Evolutionary conservation across 768 basidiomycete species (phyloP), one percentile per base, ranked within the genome.

Genomic region (Lanmaoa pseudosensibilis): DNA sequence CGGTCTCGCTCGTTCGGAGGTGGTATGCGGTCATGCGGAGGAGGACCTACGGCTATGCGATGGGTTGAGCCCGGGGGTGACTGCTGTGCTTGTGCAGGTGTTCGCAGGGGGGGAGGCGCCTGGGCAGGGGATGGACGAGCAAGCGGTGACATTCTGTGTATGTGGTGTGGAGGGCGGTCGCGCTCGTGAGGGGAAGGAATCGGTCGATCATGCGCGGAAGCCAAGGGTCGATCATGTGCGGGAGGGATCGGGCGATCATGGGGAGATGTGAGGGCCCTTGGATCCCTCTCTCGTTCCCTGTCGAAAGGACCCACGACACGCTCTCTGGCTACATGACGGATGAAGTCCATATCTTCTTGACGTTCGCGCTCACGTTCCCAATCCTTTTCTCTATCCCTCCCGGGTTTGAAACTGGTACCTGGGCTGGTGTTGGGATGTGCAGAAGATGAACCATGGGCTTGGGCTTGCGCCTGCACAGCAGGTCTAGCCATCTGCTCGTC

Each of bases 331-430:
- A 41, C 37, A 12, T 63, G 65, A 34, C 67, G 70, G 2, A 61
- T 67, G 18, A 55, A 18, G 5, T 71, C 69, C 57, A 71, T 67
- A 16, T 69, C 69, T 19, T 70, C 66, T 19, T 65, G 55, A 44
- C 69, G 69, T 50, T 70, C 68, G 23, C 69, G 68, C 5, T 69
- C 67, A 12, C 68, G 65, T 21, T 69, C 70, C 58, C 69, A 65
- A 1, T 72, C 70, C 18, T 60, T 59, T 38, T 70, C 68, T 49
- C 63, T 60, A 1, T 72, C 69, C 46, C 70, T 70, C 5, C 51
- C 62, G 8, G 65, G 30, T 19, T 58, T 69, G 58, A 70, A 58
- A 18, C 19, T 55, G 23, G 58, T 30, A 9, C 65, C 57, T 3
- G 68, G 57, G 38, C 60, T 69, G n/a, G 70, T 60, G 49, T 43